These are phyloP conservation scores for Cryomyces antarcticus DNA, from an alignment of 495 filamentous ascomycete genomes.

Conservation along the genomic window DNA sequence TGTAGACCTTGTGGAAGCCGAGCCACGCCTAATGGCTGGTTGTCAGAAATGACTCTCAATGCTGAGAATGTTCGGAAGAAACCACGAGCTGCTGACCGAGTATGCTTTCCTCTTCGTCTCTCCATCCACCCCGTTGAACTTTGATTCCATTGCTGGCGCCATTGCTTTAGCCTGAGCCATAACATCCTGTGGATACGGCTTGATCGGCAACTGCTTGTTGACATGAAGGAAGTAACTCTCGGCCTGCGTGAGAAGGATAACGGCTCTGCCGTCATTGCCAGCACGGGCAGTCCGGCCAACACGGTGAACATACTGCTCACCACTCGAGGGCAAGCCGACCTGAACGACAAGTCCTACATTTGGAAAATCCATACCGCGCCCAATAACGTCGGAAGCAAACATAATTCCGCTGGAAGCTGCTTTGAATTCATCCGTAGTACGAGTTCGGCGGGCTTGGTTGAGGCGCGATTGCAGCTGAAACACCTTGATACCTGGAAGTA, in stretches of 20 bases:
- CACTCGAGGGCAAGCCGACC: slow-evolving; percentile 36
- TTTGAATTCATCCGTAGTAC: slow-evolving; percentile 39
- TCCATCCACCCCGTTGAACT: slow-evolving; percentile 26
- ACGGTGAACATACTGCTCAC: slow-evolving; percentile 54
- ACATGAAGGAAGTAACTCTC: slow-evolving; percentile 38
- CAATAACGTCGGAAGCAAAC: slow-evolving; percentile 50
- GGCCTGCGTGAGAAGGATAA: slow-evolving; percentile 37
- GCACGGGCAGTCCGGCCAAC: slow-evolving; percentile 53
- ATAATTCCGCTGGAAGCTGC: slow-evolving; percentile 31
- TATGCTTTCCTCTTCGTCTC: slow-evolving; percentile 32
- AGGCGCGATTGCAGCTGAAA: slow-evolving; percentile 42
- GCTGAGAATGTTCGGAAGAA: no score
- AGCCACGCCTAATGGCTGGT: slow-evolving; percentile 34
- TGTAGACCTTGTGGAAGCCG: slow-evolving; percentile 30
- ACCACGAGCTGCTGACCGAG: no score
- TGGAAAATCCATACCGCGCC: slow-evolving; percentile 59
- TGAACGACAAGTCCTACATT: slow-evolving; percentile 56
- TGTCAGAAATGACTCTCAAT: no score
- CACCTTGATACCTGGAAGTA: slow-evolving; percentile 25
- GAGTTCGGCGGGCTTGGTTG: slow-evolving; percentile 33
- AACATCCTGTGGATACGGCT: slow-evolving; percentile 27
- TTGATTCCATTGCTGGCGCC: slow-evolving; percentile 6
- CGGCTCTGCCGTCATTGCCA: slow-evolving; percentile 44
- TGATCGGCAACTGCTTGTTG: slow-evolving; percentile 34
- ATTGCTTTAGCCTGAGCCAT: slow-evolving; percentile 17